Base-by-base conservation (phyloP, 2,329 filamentous ascomycete genomes). In the Pseudogymnoascus sp. region DNA sequence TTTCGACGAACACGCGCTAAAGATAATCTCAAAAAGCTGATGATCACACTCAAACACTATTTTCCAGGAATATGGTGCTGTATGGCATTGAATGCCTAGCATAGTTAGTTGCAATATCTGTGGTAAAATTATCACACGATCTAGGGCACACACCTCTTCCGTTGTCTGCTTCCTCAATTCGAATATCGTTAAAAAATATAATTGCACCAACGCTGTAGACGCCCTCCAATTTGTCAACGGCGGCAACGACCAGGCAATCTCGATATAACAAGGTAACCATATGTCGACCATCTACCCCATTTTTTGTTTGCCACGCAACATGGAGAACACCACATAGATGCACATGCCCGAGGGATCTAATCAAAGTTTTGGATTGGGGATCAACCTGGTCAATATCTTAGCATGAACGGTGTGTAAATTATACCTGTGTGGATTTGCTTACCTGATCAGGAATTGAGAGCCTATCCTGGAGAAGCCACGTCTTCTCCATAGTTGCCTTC, bases 61-160 rank as follows among this genome's bases (percentile, higher is more conserved):
- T 73, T 97, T 99, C 93, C 93, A 97, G 1, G 92, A 95, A 73
- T 90, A 90, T 0, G 90, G 86, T 0, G 90, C 90, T 2, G 89
- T 90, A 67, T 95, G 88, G 70, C 92, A 97, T 79, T 93, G 91
- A 6, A 97, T 74, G 0, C 91, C 92, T 96, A 65, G 53, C 16
- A 56, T 4, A 33, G 26, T 56, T 56, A 56, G 50, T 19, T 26
- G n/a, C 29, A 11, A 13, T 31, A 8, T 33, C 10, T 26, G 10
- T 56, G n/a, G 26, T 35, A 61, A 11, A 59, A n/a, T 73, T 42
- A 73, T 69, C 42, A 65, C 53, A 11, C 11, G n/a, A 67, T 66
- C 68, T 65, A 38, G 63, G 65, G 62, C 64, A 62, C 64, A 64
- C 74, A 85, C 90, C 90, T 80, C 85, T 82, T 19, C 88, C 87